A percentile compares a stretch with the other conserved stretches of the same genome.
These are phyloP conservation scores for Fusarium drepaniforme DNA, from an alignment of 2,329 filamentous ascomycete species.

Conservation along the genomic window DNA sequence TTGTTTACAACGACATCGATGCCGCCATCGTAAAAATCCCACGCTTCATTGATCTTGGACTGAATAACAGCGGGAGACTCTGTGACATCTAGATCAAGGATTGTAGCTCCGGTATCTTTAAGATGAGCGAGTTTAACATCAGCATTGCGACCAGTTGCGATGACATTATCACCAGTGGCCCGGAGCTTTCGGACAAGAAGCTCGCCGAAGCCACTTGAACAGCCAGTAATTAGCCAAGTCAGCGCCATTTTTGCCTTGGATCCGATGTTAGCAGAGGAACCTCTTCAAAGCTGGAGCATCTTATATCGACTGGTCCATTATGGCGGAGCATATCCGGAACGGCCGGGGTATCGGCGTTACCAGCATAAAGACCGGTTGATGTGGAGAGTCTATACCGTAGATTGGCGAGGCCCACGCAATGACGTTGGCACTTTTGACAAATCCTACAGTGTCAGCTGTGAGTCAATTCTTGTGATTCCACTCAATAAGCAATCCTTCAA, in stretches of 20 bases:
- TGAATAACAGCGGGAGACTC: conserved; percentile 8
- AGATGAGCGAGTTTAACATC: conserved; percentile 51
- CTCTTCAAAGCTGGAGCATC: background rate
- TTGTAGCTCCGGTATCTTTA: conserved; percentile 27
- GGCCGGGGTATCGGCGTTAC: background rate
- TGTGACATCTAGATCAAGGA: conserved; percentile 37
- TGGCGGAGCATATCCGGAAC: background rate
- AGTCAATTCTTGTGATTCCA: background rate
- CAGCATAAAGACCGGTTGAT: background rate
- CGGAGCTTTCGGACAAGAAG: conserved; percentile 52
- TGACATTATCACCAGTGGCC: conserved; percentile 53
- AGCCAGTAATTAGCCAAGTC: conserved; percentile 58
- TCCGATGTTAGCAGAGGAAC: background rate
- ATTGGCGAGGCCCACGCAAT: background rate
- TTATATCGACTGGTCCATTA: background rate
- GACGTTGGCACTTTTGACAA: background rate
- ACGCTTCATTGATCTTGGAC: conserved; percentile 28
- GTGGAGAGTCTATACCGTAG: background rate
- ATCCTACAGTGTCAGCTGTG: background rate
- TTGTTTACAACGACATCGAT: conserved; percentile 56
- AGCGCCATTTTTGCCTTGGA: conserved; percentile 11
- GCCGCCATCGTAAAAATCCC: conserved; percentile 37
- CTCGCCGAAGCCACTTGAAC: conserved; percentile 58
- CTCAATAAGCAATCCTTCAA: background rate
- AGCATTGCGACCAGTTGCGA: conserved; percentile 56